phyloP scores from a whole-genome alignment of 495 filamentous ascomycete species.

The Terfezia boudieri region DNA sequence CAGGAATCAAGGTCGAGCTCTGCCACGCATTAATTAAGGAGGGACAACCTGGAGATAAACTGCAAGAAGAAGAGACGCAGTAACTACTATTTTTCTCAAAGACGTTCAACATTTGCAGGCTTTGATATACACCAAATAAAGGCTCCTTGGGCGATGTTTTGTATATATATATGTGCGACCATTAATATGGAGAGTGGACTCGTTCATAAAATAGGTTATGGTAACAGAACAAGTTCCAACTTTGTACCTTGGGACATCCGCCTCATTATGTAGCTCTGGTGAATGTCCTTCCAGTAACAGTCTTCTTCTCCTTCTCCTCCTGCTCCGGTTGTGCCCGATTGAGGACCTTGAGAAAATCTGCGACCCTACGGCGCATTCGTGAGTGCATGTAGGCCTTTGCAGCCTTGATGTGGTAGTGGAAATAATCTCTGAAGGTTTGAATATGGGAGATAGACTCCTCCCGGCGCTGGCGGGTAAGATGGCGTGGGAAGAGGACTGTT shows the following conservation, averaged over 20 bases:
- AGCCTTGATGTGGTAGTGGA: slow-evolving; percentile 99
- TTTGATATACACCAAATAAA: too few species aligned
- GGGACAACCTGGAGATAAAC: too few species aligned
- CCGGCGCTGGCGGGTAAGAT: slow-evolving; percentile 71
- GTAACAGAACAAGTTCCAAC: too few species aligned
- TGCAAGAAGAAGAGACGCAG: too few species aligned
- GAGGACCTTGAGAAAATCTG: slow-evolving; percentile 86
- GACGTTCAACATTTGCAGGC: too few species aligned
- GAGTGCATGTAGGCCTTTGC: slow-evolving; percentile 98
- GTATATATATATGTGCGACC: too few species aligned
- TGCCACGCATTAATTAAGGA: slow-evolving; percentile 28
- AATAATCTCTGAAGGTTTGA: slow-evolving; percentile 98
- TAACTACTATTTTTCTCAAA: too few species aligned
- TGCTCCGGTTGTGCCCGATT: slow-evolving; percentile 72
- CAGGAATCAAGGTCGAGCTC: slow-evolving; percentile 66
- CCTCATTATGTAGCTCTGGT: slow-evolving; percentile 6
- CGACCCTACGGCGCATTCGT: slow-evolving; percentile 47
- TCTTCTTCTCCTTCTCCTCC: slow-evolving; percentile 85
- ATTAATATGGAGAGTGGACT: too few species aligned
- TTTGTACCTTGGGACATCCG: too few species aligned
- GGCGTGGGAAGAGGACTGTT: slow-evolving; percentile 82
- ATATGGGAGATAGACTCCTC: slow-evolving; percentile 87
- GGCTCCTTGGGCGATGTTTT: too few species aligned
- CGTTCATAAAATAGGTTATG: too few species aligned
- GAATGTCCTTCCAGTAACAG: slow-evolving; percentile 88